Evolutionary conservation across 371 early-diverging fungal species (phyloP), one percentile per base, ranked within the genome.

Genomic region (Mucor sp.): DNA sequence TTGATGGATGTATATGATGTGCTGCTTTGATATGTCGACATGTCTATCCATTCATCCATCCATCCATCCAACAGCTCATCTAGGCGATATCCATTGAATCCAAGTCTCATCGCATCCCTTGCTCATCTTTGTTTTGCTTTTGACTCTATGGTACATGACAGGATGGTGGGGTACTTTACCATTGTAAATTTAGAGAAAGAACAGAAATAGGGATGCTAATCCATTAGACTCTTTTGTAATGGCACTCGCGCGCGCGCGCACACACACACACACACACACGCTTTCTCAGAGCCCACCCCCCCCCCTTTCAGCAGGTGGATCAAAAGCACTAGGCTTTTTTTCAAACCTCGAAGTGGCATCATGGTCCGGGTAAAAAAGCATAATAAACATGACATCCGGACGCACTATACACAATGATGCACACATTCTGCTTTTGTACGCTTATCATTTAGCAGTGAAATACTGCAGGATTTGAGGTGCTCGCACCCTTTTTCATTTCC

Each of bases 121-220:
- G 30, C 30, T 50, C 48, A 48, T 6, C 25, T 50, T 50, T 21
- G 50, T 14, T 23, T 25, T 50, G 50, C 5, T 25, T 50, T 11
- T 21, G 44, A 37, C 44, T 44, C n/a, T 44, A 19, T 19, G 44
- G 7, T 23, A 25, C 2, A 23, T 50, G 50, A 19, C 25, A 50
- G 21, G 50, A 9, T 50, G 50, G 50, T 50, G 50, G 8, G 25
- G 9, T 56, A 56, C 56, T 56, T 53, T 56, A 67, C 60, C 67
- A 67, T 62, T 67, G 57, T 67, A 61, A 44, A 62, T 61, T 61
- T 57, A 67, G 62, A 67, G 67, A 67, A 67, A 61, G 67, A 67
- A 56, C 62, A 67, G 41, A 44, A 62, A 59, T 55, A 39, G 19
- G 50, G 50, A 21, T 50, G 50, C 50, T 50, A 50, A 25, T 50